Conservation (phyloP, 1,139 yeast species). For the Candida dubliniensis region DNA sequence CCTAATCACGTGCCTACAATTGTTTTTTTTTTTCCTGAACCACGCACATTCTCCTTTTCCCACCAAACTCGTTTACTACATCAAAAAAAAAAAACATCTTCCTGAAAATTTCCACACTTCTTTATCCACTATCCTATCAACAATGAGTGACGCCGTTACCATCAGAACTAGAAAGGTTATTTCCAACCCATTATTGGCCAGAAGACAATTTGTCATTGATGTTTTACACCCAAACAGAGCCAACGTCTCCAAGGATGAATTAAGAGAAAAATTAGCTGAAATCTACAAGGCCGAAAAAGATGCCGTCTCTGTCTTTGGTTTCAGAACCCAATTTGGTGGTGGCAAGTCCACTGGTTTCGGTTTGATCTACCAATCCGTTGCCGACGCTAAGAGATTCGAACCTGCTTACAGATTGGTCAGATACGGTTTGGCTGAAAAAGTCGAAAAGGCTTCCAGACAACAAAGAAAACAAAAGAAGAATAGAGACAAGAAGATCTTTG, state of each 20-base stretch:
- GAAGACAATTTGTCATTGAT: constrained; percentile 99
- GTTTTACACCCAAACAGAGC: constrained; percentile 99
- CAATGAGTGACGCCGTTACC: constrained; percentile 99
- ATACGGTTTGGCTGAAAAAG: constrained; percentile 95
- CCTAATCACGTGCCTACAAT: too few species aligned
- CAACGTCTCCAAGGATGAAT: constrained; percentile 98
- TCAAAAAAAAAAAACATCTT: too few species aligned
- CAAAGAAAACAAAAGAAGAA: constrained; percentile 99
- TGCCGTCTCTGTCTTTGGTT: constrained; percentile 97
- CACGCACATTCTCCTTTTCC: too few species aligned
- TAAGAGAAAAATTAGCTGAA: constrained; percentile 95
- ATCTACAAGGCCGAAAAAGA: constrained; percentile 98
- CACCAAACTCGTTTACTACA: too few species aligned
- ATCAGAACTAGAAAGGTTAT: constrained; percentile 99
- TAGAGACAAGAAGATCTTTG: constrained; percentile 99
- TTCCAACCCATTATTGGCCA: constrained; percentile 98
- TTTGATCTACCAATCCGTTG: constrained; percentile 96
- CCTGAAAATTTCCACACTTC: too few species aligned
- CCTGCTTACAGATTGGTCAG: constrained; percentile 99
- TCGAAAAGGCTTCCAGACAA: constrained; percentile 98
- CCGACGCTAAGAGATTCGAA: constrained; percentile 98
- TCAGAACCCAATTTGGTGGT: constrained; percentile 99
- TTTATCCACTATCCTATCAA: too few species aligned
- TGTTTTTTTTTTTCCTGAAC: too few species aligned
- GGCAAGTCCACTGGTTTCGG: constrained; percentile 99